Evolutionary conservation across 169 alveolate species (phyloP), one percentile per base, ranked within the genome.

Genomic region (Plasmodium relictum): DNA sequence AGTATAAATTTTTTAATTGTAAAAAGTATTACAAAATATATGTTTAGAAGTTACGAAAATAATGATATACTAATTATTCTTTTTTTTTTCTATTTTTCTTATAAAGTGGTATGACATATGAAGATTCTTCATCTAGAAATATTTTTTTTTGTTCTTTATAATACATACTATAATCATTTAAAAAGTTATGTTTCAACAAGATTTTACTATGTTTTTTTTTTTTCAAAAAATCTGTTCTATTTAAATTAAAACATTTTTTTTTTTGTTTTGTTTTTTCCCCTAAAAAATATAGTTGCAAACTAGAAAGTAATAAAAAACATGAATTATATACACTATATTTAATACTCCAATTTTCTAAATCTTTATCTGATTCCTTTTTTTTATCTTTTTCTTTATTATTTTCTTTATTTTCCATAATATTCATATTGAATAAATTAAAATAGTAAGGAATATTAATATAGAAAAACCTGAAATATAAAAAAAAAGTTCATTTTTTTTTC

Each of bases 31-130:
- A 3, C 39, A 31, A 31, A 31, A 31, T 31, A 3, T 31, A 31
- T 2, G 39, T 3, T 2, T 31, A 31, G 3, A 31, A 31, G 3
- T 31, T 31, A 2, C 39, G 3, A 31, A 31, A 31, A 31, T 31
- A 31, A 31, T 31, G 3, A 31, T 31, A 31, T 31, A 31, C 3
- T 31, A 31, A 31, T 31, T 31, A 31, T 31, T 31, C 39, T 2
- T 3, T 31, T n/a, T n/a, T 37, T 22, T 26, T 39, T n/a, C 62
- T 44, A n/a, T 66, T 76, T 62, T 76, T 61, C 48, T 76, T 76
- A 61, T 76, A 76, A 76, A 76, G 58, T 5, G 88, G 74, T 41
- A 63, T 62, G 39, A n/a, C 39, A 76, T 69, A 45, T n/a, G 74
- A 26, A 6, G 45, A 42, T 44, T 62, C 56, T 18, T 63, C 88